A percentile compares a stretch with the other conserved stretches of the same genome.
Evolutionary conservation across 1,284 basidiomycete genomes (phyloP).

Genomic region (Cystobasidium slooffiae): DNA sequence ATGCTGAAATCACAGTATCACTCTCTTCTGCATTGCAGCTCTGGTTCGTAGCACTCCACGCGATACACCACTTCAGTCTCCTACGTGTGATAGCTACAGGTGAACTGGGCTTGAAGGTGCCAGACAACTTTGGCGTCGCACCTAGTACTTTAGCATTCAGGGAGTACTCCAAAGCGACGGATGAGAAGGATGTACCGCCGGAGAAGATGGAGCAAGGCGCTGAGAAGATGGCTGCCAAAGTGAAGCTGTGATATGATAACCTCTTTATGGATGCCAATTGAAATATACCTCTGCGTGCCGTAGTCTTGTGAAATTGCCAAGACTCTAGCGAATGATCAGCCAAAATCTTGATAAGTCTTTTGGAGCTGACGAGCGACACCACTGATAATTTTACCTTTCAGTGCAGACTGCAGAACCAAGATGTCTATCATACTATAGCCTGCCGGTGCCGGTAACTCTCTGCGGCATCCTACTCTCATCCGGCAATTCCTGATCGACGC

Average conservation of each 20-base stretch:
- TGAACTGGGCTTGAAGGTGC: conserved; percentile 46
- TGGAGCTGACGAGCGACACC: no score
- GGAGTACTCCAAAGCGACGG: conserved; percentile 29
- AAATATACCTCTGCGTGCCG: not conserved
- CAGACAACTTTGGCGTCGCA: conserved; percentile 50
- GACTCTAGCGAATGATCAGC: no score
- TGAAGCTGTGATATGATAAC: conserved; percentile 25
- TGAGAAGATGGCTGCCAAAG: conserved; percentile 35
- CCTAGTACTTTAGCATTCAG: conserved; percentile 47
- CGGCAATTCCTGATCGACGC: no score
- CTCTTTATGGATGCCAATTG: not conserved
- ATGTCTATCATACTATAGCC: no score
- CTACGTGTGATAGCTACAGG: conserved; percentile 47
- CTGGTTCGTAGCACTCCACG: conserved; percentile 83
- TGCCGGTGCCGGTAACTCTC: no score
- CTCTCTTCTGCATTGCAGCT: conserved; percentile 60
- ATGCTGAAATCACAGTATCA: not conserved
- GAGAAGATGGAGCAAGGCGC: conserved; percentile 29
- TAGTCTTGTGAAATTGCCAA: no score
- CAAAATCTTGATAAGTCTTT: no score
- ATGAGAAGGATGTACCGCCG: conserved; percentile 20
- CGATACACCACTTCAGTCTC: conserved; percentile 58
- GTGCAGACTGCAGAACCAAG: no score
- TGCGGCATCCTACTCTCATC: no score
- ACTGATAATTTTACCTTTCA: no score